Base-by-base conservation (phyloP, 1,284 basidiomycete genomes). In the Apiotrichum sp. region DNA sequence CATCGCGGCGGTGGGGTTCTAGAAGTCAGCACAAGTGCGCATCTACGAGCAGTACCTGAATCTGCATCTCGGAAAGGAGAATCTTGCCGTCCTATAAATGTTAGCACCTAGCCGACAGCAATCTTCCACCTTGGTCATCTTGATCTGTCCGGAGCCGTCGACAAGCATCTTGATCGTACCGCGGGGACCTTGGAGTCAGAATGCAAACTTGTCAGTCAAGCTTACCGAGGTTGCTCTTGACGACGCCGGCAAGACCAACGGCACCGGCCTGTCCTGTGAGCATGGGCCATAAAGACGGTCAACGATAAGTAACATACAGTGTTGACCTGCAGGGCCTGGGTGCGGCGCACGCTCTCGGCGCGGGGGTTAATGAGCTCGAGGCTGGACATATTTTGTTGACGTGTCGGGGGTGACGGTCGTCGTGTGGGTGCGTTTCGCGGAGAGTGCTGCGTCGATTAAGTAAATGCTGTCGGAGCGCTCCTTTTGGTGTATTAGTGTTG, bases 141-240 rank as follows among this genome's bases (percentile, higher is more conserved):
- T 98, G 77, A 99, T 93, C 80, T 96, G 92, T 13, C 96, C 96
- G n/a, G 93, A 83, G 58, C 96, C 96, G 77, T 98, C 96, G 47
- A 99, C 96, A 47, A 99, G 86, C 93, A 99, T 97, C 81, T 99
- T 99, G 66, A 98, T 84, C 3, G 95, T 98, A 60, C 93, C 93
- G 76, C 92, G 80, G 16, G 93, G 93, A 47, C 93, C 92, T 95
- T 61, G 11, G 43, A 47, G 48, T 64, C 39, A 62, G 59, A 48
- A 31, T 22, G 10, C 42, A 29, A 22, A 47, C 13, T 13, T 33
- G 36, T 42, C 9, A 47, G 35, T 45, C 50, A 22, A 55, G 69
- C 80, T 65, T 66, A 88, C 95, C 95, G 60, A 98, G 82, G 79
- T 98, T 98, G 72, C 89, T 86, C 80, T 93, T 95, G 65, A 99